Evolutionary conservation across 2,329 filamentous ascomycete genomes (phyloP).

Genomic region (Alternaria postmessia): DNA sequence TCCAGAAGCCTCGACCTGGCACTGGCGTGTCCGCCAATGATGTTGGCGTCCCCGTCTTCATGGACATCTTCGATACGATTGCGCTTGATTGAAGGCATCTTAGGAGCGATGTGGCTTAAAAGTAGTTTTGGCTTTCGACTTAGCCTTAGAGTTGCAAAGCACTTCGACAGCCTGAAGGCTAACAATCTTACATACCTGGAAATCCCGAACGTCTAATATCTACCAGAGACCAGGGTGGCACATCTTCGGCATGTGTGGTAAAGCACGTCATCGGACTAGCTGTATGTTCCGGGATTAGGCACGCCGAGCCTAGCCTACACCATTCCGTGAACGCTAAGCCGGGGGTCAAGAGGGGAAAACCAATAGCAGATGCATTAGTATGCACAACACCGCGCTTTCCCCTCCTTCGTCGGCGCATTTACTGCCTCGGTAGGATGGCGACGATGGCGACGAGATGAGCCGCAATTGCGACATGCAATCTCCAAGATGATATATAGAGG

Average conservation of each 20-base stretch:
- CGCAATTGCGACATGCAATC: conserved; percentile 34
- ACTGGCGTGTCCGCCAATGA: conserved; percentile 31
- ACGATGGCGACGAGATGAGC: conserved; percentile 14
- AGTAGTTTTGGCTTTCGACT: background rate
- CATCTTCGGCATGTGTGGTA: background rate
- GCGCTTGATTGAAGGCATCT: conserved; percentile 37
- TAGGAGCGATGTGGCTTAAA: background rate
- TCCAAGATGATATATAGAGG: conserved; percentile 7
- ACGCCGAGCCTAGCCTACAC: conserved; percentile 5
- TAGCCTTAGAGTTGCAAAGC: background rate
- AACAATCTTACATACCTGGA: background rate
- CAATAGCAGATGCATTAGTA: conserved; percentile 9
- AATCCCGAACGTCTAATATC: conserved; percentile 6
- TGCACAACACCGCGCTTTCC: conserved; percentile 7
- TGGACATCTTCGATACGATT: conserved; percentile 14
- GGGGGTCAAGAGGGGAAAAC: background rate
- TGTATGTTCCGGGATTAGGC: conserved; percentile 15
- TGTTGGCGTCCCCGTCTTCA: conserved; percentile 15
- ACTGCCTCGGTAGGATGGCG: conserved; percentile 14
- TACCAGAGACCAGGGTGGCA: background rate
- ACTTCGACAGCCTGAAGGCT: background rate
- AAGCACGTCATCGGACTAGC: conserved; percentile 16
- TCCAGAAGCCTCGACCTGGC: conserved; percentile 33
- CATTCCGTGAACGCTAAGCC: background rate
- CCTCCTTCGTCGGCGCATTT: conserved; percentile 10